Conservation (phyloP, 108 stramenopile species). For the Cylindrotheca fusiformis region DNA sequence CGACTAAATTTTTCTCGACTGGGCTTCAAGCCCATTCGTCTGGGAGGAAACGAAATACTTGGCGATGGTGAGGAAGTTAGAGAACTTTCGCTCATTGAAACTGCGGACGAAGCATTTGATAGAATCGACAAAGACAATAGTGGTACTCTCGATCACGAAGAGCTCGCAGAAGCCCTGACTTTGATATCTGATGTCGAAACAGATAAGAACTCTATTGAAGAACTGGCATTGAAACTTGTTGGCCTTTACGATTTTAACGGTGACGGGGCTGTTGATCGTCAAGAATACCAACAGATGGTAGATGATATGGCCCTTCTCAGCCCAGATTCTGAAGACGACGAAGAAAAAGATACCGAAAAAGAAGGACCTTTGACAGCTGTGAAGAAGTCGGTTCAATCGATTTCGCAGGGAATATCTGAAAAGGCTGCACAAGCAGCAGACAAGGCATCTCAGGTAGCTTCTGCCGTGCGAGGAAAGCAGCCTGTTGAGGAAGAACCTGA, state of each 20-base stretch:
- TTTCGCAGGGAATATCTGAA: constrained; percentile 24
- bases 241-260: constrained; percentile 78
- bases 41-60: constrained; percentile 51
- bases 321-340: constrained; percentile 15
- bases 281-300: constrained; percentile 83
- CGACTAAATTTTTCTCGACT: constrained; percentile 75
- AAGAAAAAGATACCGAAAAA: constrained; percentile 1
- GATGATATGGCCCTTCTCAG: constrained; percentile 80
- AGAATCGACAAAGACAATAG: constrained; percentile 75
- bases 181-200: constrained; percentile 49
- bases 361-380: constrained; percentile 2
- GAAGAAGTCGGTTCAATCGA: constrained; percentile 26
- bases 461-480: constrained; percentile 1
- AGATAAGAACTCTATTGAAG: constrained; percentile 35
- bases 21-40: constrained; percentile 64
- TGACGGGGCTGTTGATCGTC: constrained; percentile 80
- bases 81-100: constrained; percentile 25
- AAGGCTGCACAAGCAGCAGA: constrained; percentile 24
- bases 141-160: constrained; percentile 72
- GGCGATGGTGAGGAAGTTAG: constrained; percentile 4
- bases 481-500: constrained; percentile 2
- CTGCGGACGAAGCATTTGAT: constrained; percentile 81
- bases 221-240: constrained; percentile 66
- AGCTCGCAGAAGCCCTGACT: constrained; percentile 69
- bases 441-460: constrained; percentile 24